Evolutionary conservation across 306 rosid species (phyloP), one percentile per base, ranked within the genome.

Genomic region (Corylus americana): DNA sequence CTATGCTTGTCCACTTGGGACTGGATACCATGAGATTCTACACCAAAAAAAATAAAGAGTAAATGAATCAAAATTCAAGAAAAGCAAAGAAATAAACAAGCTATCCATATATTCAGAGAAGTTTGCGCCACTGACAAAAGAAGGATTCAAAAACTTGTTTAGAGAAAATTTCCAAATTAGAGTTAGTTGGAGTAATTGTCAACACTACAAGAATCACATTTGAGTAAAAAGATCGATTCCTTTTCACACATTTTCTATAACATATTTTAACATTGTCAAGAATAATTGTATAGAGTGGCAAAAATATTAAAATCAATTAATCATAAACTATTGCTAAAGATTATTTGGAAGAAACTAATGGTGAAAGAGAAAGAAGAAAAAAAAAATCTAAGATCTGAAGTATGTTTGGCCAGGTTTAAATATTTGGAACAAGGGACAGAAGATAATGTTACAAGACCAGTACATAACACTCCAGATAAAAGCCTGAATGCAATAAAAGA

Each of bases 1-100:
- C n/a, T 5, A 27, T 64, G 70, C 70, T 64, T 64, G 29, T 31
- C 70, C 47, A 31, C 70, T 64, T 59, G 66, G 66, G 37, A 59
- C 66, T 59, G 13, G 25, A 25, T 22, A 59, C 66, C 31, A 25
- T 25, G 6, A 25, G 37, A 1, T 59, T 25, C 66, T 59, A 25
- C 25, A n/a, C 14, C 9, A 8, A 25, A 59, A 22, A 58, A 58
- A 20, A 10, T 2, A 20, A 57, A 7, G 16, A 22, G 16, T 59
- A 8, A 22, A 58, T 22, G 64, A 22, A 58, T n/a, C 25, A 1
- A 10, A 58, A 20, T 8, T 59, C 13, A 10, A 54, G 13, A 25
- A 22, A 59, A 22, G 12, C 8, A 8, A 7, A 55, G 4, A 55
- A 55, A 8, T 55, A 55, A 20, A 17, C 62, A 18, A n/a, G 62